Evolutionary conservation across 129 eudicot species (phyloP).

Genomic region (Rutidosis leptorrhynchoides): DNA sequence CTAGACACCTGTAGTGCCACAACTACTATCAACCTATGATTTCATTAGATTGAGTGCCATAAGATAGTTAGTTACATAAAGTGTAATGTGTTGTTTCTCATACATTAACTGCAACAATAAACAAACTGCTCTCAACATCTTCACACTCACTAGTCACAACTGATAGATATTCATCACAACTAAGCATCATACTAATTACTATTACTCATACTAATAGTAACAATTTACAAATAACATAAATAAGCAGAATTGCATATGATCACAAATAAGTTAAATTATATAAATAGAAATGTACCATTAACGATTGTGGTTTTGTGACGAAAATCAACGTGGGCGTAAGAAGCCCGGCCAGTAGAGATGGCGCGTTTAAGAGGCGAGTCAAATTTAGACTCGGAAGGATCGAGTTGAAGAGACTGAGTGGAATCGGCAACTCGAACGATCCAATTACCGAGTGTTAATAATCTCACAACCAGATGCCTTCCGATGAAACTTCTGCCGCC

Average conservation of each 20-base stretch:
- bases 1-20: background rate
- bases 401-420: conserved; percentile 39
- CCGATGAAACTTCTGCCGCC: conserved; percentile 80
- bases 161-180: background rate
- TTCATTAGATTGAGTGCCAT: background rate
- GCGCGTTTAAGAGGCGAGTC: conserved; percentile 52
- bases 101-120: background rate
- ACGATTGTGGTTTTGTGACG: conserved; percentile 43
- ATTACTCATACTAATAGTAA: background rate
- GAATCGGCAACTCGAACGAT: conserved; percentile 83
- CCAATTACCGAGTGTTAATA: conserved; percentile 64
- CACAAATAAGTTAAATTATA: conserved; percentile 3
- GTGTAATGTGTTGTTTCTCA: background rate
- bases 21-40: background rate
- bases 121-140: background rate
- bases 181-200: background rate
- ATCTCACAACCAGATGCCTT: conserved; percentile 54
- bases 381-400: conserved; percentile 40
- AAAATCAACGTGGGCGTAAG: conserved; percentile 62
- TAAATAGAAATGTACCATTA: conserved; percentile 31
- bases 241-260: background rate
- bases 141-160: background rate
- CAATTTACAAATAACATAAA: background rate
- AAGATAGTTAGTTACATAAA: background rate
- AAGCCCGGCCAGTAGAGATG: conserved; percentile 63